These are phyloP conservation scores for Xylariales sp. DNA, from an alignment of 2,329 filamentous ascomycete species.

Conservation along the genomic window DNA sequence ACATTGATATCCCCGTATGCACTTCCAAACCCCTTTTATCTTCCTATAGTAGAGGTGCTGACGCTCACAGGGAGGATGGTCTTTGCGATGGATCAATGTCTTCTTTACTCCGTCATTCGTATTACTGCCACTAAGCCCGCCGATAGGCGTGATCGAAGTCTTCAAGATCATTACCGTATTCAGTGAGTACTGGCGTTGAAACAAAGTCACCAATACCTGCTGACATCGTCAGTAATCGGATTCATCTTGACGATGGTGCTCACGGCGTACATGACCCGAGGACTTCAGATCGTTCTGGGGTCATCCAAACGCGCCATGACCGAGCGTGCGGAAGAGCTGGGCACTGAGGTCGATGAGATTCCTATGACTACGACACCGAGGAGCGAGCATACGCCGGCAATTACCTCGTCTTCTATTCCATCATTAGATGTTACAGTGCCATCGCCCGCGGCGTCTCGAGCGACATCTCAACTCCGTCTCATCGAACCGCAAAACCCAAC, in stretches of 20 bases:
- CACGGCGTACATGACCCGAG: conserved; percentile 50
- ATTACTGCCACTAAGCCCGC: conserved; percentile 50
- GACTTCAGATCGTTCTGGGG: conserved; percentile 46
- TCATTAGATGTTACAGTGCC: conserved; percentile 14
- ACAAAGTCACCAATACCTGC: neutral
- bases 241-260: conserved; percentile 48
- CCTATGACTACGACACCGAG: conserved; percentile 31
- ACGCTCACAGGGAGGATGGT: conserved; percentile 51
- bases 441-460: conserved; percentile 10
- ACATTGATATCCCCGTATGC: conserved; percentile 52
- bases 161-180: conserved; percentile 57
- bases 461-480: conserved; percentile 7
- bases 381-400: conserved; percentile 16
- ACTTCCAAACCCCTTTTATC: neutral
- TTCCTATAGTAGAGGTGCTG: neutral
- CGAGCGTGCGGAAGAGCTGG: conserved; percentile 48
- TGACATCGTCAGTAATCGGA: conserved; percentile 40
- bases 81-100: conserved; percentile 53
- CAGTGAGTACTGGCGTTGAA: conserved; percentile 31
- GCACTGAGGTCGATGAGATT: conserved; percentile 40
- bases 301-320: conserved; percentile 47
- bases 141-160: conserved; percentile 49
- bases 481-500: conserved; percentile 6
- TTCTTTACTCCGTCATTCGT: conserved; percentile 58
- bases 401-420: neutral